Base-by-base conservation (phyloP, 805 yeast species). In the Metschnikowia bowlesiae region DNA sequence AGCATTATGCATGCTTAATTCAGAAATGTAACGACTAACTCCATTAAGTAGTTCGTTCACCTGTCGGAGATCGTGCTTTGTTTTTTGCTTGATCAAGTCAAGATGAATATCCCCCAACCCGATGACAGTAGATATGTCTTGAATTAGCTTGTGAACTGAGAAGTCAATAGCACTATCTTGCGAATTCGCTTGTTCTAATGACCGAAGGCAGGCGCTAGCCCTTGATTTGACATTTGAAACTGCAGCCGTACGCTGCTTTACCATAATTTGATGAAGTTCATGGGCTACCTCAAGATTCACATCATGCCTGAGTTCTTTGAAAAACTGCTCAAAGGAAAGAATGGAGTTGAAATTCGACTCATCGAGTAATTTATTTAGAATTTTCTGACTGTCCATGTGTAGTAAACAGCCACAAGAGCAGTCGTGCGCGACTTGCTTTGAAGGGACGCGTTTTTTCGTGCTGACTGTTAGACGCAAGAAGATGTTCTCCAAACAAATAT, bases 391-490 rank as follows among this genome's bases (percentile, higher is more conserved):
- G n/a, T 44, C 18, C 47, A 44, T 44, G 18, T 13, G 34, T 35
- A 16, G 46, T 26, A 44, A 31, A 31, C 35, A 32, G 22, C 18
- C 11, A 7, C 26, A 44, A 28, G 39, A n/a, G 14, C 16, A 38
- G 51, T 48, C 50, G 52, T 49, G 52, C 39, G 32, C 36, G 28
- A 44, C 46, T 39, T 29, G 29, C 39, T 29, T 26, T 26, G 26
- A 6, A 28, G 29, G 33, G 3, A 36, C 46, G 46, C 46, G 47
- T 10, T n/a, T 31, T 37, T 40, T 16, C 43, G 26, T 29, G 43
- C 34, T 39, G 32, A 39, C 32, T 13, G 16, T 8, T n/a, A 26
- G 31, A 16, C 37, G 34, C 29, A 30, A 33, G 37, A 22, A 34
- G 11, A 32, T 18, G 39, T 9, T n/a, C 33, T 33, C 16, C 13